A percentile compares a stretch with the other conserved stretches of the same genome.
Conservation (phyloP, 495 filamentous ascomycete species). For the Neurospora tetrasperma region DNA sequence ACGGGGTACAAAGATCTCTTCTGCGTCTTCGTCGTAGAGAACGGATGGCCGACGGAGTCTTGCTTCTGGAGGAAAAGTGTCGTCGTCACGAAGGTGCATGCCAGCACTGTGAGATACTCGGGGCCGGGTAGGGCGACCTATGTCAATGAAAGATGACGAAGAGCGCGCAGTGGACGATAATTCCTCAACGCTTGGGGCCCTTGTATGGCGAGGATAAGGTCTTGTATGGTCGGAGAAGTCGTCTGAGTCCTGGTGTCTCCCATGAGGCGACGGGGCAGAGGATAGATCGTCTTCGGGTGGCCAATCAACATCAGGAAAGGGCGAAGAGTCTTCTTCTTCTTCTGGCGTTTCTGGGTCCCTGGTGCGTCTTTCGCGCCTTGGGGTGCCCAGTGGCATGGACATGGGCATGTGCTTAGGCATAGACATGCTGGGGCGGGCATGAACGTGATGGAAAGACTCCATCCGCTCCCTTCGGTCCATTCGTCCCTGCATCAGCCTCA, state of each 20-base stretch:
- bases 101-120: neutral
- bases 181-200: neutral
- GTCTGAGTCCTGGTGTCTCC: slow-evolving; percentile 10
- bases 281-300: slow-evolving; percentile 20
- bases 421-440: neutral
- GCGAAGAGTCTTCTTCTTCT: slow-evolving; percentile 25
- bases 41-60: neutral
- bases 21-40: neutral
- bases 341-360: slow-evolving; percentile 23
- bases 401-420: neutral
- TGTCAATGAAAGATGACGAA: neutral
- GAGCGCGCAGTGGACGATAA: neutral
- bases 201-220: neutral
- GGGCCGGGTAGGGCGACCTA: neutral
- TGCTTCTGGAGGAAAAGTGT: neutral
- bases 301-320: slow-evolving; percentile 33
- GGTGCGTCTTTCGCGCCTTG: slow-evolving; percentile 19
- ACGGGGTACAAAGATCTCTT: neutral
- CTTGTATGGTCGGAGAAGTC: neutral
- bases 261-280: slow-evolving; percentile 33
- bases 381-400: slow-evolving; percentile 5
- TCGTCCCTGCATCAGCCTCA: slow-evolving; percentile 33
- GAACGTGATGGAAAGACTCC: neutral
- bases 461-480: slow-evolving; percentile 19
- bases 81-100: neutral